Conservation (phyloP, 164 flowering plant species). For the Dillenia turbinata region DNA sequence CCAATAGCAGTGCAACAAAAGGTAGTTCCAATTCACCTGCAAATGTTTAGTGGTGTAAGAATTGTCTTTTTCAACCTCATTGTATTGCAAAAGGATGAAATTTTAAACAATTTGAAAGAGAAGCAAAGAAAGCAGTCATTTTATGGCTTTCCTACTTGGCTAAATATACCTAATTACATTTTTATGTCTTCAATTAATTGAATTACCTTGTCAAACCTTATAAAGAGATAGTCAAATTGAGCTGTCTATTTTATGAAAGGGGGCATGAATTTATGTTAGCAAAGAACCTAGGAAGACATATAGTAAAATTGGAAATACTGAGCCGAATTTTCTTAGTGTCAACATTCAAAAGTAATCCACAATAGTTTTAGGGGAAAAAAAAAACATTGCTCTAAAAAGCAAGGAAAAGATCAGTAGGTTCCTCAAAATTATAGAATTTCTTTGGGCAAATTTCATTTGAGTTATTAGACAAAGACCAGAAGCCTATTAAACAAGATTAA, state of each 20-base stretch:
- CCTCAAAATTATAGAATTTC: background rate
- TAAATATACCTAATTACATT: no score
- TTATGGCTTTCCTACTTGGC: no score
- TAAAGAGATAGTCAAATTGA: no score
- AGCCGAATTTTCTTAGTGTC: background rate
- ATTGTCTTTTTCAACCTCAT: background rate
- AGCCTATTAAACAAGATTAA: no score
- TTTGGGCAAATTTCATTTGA: background rate
- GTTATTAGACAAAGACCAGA: background rate
- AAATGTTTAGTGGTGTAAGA: constrained; percentile 7
- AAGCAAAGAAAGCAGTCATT: background rate
- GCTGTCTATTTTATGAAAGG: no score
- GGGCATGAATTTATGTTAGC: no score
- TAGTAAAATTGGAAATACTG: no score
- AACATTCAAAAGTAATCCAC: background rate
- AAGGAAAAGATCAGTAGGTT: no score
- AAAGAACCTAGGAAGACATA: no score
- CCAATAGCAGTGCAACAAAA: constrained; percentile 54
- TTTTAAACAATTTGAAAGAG: background rate
- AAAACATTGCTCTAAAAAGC: no score
- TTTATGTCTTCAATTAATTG: no score
- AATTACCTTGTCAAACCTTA: no score
- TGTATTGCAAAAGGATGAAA: constrained; percentile 1
- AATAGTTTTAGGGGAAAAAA: background rate
- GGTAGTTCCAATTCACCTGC: constrained; percentile 84